A percentile compares a stretch with the other conserved stretches of the same genome.
These are phyloP conservation scores for Auriscalpium orientale DNA, from an alignment of 768 basidiomycete species.

Conservation along the genomic window DNA sequence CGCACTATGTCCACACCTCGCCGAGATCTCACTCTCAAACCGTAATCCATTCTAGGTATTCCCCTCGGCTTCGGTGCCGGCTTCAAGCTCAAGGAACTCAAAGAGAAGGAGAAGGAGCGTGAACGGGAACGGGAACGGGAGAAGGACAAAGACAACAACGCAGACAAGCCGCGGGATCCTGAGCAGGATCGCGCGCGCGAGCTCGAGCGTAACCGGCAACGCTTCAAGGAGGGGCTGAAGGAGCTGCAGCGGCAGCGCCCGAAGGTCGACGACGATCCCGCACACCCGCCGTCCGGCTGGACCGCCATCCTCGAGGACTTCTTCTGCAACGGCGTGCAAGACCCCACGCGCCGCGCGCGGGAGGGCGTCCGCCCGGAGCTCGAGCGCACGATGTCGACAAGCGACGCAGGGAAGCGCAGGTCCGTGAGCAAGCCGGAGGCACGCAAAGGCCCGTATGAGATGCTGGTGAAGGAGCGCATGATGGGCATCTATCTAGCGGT, in stretches of 20 bases:
- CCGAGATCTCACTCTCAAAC: neutral
- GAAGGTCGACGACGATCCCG: conserved; percentile 6
- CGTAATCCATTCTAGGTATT: conserved; percentile 40
- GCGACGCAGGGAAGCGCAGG: conserved; percentile 36
- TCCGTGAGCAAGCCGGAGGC: conserved; percentile 34
- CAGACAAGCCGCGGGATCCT: conserved; percentile 23
- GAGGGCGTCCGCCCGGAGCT: conserved; percentile 25
- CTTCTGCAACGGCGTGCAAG: conserved; percentile 38
- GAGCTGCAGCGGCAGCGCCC: conserved; percentile 22
- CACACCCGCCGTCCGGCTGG: conserved; percentile 47
- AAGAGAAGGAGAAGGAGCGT: conserved; percentile 27
- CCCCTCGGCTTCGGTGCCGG: conserved; percentile 75
- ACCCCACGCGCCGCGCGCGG: conserved; percentile 17
- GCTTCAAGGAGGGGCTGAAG: conserved; percentile 12
- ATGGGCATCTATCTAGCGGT: conserved; percentile 83
- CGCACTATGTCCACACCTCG: neutral
- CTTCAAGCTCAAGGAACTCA: conserved; percentile 51
- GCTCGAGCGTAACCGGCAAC: conserved; percentile 1
- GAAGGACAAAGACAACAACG: conserved; percentile 27
- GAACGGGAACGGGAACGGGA: conserved; percentile 27
- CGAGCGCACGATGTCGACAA: conserved; percentile 15
- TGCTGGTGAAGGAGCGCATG: conserved; percentile 83
- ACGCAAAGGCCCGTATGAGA: conserved; percentile 69
- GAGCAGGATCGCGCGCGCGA: conserved; percentile 19
- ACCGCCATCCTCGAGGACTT: conserved; percentile 71